These are phyloP conservation scores for Vanrija pseudolonga DNA, from an alignment of 1,284 basidiomycete species.

Conservation along the genomic window DNA sequence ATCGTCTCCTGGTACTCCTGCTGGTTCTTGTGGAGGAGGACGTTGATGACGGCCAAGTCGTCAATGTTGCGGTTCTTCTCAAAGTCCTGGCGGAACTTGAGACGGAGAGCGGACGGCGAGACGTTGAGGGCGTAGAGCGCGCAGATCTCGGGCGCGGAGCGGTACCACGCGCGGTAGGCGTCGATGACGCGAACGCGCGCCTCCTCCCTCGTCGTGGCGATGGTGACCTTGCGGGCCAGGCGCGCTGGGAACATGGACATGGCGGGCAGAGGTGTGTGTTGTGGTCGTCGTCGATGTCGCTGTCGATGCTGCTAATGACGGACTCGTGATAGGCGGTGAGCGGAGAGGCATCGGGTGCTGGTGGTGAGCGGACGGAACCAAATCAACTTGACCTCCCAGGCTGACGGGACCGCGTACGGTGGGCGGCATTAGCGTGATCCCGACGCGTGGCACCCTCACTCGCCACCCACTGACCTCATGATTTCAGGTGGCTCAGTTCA, in stretches of 20 bases:
- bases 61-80: slow-evolving; percentile 80
- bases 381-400: neutral
- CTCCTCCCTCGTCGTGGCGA: slow-evolving; percentile 62
- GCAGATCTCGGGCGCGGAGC: slow-evolving; percentile 84
- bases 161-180: slow-evolving; percentile 90
- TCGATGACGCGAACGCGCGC: slow-evolving; percentile 68
- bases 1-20: slow-evolving; percentile 93
- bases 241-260: slow-evolving; percentile 90
- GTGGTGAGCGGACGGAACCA: slow-evolving; percentile 1
- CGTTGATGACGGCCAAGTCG: slow-evolving; percentile 79
- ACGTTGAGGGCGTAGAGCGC: slow-evolving; percentile 78
- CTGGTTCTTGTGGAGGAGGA: slow-evolving; percentile 79
- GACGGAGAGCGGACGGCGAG: slow-evolving; percentile 74
- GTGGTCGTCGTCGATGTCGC: neutral
- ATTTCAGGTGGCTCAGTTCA: neutral
- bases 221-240: slow-evolving; percentile 66
- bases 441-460: neutral
- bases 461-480: slow-evolving; percentile 1
- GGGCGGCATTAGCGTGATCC: neutral
- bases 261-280: neutral
- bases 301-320: neutral
- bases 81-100: slow-evolving; percentile 80
- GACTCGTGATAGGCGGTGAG: slow-evolving; percentile 7
- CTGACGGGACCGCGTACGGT: too few relatives aligned
- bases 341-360: neutral